Conservation (phyloP, 345 rosid species). For the Chamaenerion angustifolium region DNA sequence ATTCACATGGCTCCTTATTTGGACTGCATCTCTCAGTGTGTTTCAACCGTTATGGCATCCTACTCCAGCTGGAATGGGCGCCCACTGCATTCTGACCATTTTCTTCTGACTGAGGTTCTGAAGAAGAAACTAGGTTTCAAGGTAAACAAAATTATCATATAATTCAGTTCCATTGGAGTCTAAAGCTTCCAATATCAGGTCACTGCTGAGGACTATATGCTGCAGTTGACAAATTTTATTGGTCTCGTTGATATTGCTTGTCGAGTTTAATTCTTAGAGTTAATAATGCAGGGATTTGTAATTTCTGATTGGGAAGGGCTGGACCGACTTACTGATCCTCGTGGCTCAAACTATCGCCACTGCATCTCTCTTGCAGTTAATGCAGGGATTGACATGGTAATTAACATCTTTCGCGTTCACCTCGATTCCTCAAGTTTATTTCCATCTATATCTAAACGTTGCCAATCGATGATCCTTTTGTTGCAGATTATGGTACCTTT, state of each 20-base stretch:
- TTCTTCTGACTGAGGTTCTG: slow-evolving; percentile 63
- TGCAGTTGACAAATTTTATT: too few species aligned
- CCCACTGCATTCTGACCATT: slow-evolving; percentile 46
- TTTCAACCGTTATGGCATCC: slow-evolving; percentile 75
- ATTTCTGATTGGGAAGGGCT: slow-evolving; percentile 85
- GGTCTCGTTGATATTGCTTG: too few species aligned
- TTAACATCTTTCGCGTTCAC: not conserved
- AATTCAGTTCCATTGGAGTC: too few species aligned
- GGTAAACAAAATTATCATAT: slow-evolving; percentile 22
- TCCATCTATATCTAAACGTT: not conserved
- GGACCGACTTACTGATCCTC: slow-evolving; percentile 47
- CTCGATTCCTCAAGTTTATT: not conserved
- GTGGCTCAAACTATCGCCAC: slow-evolving; percentile 52
- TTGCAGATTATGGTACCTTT: slow-evolving; percentile 78
- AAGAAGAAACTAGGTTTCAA: slow-evolving; percentile 66
- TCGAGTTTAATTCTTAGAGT: not conserved
- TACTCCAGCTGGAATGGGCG: slow-evolving; percentile 81
- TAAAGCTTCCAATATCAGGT: too few species aligned
- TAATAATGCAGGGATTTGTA: slow-evolving; percentile 51
- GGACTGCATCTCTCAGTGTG: slow-evolving; percentile 63
- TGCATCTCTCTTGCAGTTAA: slow-evolving; percentile 48
- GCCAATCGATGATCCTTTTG: slow-evolving; percentile 5
- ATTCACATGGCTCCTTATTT: slow-evolving; percentile 66
- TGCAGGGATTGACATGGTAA: slow-evolving; percentile 94
- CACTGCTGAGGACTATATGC: too few species aligned